A percentile compares a stretch with the other conserved stretches of the same genome.
Evolutionary conservation across 495 filamentous ascomycete species (phyloP).

Genomic region (Neurospora cerealis): DNA sequence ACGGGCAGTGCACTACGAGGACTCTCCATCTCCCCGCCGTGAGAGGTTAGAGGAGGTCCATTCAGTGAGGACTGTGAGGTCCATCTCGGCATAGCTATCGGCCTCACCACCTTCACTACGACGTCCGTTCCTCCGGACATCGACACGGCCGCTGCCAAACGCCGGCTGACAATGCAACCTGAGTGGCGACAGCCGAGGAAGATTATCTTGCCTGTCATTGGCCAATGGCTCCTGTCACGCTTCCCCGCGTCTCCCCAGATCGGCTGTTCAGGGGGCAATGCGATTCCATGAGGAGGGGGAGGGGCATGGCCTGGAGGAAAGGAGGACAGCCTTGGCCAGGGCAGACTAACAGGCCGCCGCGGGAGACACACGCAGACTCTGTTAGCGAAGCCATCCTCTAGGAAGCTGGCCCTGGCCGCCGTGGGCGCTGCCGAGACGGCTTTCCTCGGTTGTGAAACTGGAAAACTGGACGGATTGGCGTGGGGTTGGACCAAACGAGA

Average conservation of each 20-base stretch:
- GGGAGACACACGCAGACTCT: not conserved
- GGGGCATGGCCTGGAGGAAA: conserved; percentile 7
- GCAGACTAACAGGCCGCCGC: not conserved
- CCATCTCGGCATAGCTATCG: not conserved
- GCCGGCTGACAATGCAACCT: not conserved
- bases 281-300: conserved; percentile 1
- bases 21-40: not conserved
- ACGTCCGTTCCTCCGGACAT: not conserved
- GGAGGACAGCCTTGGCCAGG: not conserved
- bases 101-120: not conserved
- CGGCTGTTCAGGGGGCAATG: conserved; percentile 17
- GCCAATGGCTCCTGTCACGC: conserved; percentile 14
- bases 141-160: not conserved
- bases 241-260: conserved; percentile 1
- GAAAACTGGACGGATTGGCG: not conserved
- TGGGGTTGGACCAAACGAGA: not conserved
- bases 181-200: not conserved
- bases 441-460: not conserved
- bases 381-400: not conserved
- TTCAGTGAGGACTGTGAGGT: not conserved
- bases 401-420: not conserved
- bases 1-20: not conserved
- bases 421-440: not conserved
- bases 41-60: not conserved
- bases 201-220: conserved; percentile 11